Evolutionary conservation across 139 green algal species (phyloP).

Genomic region (Chlamydomonas sphaeroides): DNA sequence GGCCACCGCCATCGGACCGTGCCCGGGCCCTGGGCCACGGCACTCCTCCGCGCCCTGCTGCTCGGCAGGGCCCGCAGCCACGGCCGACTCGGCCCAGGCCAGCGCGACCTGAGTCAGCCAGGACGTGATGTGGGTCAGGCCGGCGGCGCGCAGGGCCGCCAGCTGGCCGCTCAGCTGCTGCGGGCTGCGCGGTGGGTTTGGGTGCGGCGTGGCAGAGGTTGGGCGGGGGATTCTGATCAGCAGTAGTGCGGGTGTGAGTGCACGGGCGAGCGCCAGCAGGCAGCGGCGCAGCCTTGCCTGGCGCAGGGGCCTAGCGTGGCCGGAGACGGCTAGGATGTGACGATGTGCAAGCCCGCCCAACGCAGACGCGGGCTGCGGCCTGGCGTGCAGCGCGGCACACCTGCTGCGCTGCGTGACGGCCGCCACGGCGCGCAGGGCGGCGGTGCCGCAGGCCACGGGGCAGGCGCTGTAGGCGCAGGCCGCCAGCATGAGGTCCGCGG

Average conservation of each 20-base stretch:
- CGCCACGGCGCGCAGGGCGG: constrained; percentile 8
- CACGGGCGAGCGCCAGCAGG: too few relatives aligned
- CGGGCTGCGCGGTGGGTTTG: background rate
- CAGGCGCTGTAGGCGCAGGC: background rate
- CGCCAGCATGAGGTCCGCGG: constrained; percentile 11
- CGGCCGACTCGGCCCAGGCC: background rate
- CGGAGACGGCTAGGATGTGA: too few relatives aligned
- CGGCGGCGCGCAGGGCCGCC: background rate
- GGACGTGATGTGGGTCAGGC: background rate
- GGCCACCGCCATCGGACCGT: background rate
- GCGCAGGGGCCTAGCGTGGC: too few relatives aligned
- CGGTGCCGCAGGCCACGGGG: background rate
- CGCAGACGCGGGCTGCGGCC: too few relatives aligned
- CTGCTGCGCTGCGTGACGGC: background rate
- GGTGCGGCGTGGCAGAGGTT: background rate
- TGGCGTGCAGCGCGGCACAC: background rate
- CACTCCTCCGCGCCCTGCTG: background rate
- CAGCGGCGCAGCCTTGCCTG: too few relatives aligned
- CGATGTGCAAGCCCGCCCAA: too few relatives aligned
- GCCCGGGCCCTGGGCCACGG: background rate
- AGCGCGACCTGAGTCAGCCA: constrained; percentile 26
- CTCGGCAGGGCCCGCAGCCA: background rate
- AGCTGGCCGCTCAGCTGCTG: background rate
- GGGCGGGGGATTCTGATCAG: too few relatives aligned
- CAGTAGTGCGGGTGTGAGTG: too few relatives aligned